Conservation (phyloP, 768 basidiomycete genomes). For the Boletus sp. region DNA sequence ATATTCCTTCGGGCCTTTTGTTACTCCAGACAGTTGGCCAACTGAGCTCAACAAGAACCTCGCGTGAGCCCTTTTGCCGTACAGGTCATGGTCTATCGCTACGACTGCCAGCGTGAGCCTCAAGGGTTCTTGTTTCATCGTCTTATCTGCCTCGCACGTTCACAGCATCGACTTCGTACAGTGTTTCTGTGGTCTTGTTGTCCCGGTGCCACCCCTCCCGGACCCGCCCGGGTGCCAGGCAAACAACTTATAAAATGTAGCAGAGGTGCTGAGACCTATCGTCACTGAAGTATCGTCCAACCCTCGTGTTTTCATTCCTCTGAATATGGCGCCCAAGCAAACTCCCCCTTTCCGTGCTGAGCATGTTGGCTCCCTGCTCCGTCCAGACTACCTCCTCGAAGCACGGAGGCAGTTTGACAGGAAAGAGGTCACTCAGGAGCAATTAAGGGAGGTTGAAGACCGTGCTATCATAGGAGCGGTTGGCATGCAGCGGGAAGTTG, state of each 20-base stretch:
- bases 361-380: slow-evolving; percentile 44
- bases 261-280: neutral
- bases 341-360: slow-evolving; percentile 45
- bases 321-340: slow-evolving; percentile 20
- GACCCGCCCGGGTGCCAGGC: neutral
- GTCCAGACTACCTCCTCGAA: slow-evolving; percentile 38
- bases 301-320: neutral
- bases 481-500: slow-evolving; percentile 37
- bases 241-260: slow-evolving; percentile 1
- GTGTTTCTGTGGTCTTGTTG: neutral
- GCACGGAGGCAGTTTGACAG: slow-evolving; percentile 36
- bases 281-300: neutral
- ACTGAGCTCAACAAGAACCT: neutral
- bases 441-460: slow-evolving; percentile 39
- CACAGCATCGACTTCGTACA: neutral
- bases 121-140: neutral
- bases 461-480: slow-evolving; percentile 36
- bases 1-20: neutral
- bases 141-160: neutral
- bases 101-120: too few species aligned
- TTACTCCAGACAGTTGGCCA: neutral
- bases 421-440: slow-evolving; percentile 31
- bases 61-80: neutral
- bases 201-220: neutral
- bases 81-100: neutral